Conservation (phyloP, 192 early-diverging fungal species). For the Diversispora eburnea region DNA sequence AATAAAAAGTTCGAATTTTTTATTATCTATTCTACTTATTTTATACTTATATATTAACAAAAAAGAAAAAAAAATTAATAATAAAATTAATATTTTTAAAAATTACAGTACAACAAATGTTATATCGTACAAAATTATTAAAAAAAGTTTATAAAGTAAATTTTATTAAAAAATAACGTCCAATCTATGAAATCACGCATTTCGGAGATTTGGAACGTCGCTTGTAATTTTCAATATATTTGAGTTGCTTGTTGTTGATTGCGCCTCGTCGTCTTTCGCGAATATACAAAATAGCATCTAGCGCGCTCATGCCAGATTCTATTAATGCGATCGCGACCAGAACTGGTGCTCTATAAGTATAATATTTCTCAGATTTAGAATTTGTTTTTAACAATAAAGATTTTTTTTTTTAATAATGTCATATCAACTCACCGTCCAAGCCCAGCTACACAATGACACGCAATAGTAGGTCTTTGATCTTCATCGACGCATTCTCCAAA, state of each 20-base stretch:
- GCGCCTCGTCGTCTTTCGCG: slow-evolving; percentile 71
- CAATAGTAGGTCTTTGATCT: slow-evolving; percentile 42
- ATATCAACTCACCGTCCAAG: slow-evolving; percentile 57
- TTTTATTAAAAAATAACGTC: too few species aligned
- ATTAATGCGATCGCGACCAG: slow-evolving; percentile 80
- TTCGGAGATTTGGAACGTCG: slow-evolving; percentile 27
- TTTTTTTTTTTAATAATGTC: background rate
- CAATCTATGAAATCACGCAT: slow-evolving; percentile 2
- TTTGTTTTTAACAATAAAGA: background rate
- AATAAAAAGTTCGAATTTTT: too few species aligned
- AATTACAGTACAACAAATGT: too few species aligned
- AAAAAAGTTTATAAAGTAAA: too few species aligned
- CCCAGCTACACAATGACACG: slow-evolving; percentile 78
- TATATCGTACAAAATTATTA: too few species aligned
- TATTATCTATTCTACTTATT: too few species aligned
- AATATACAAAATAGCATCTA: slow-evolving; percentile 73
- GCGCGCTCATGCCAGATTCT: slow-evolving; percentile 71
- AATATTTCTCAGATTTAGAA: background rate
- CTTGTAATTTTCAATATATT: slow-evolving; percentile 53
- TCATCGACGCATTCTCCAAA: slow-evolving; percentile 33
- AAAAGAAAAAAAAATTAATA: too few species aligned
- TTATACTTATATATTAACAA: too few species aligned
- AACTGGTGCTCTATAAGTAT: slow-evolving; percentile 69
- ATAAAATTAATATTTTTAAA: too few species aligned
- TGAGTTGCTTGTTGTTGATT: slow-evolving; percentile 77